These are phyloP conservation scores for Chlorokybus atmophyticus DNA, from an alignment of 139 green algal species.

Conservation along the genomic window DNA sequence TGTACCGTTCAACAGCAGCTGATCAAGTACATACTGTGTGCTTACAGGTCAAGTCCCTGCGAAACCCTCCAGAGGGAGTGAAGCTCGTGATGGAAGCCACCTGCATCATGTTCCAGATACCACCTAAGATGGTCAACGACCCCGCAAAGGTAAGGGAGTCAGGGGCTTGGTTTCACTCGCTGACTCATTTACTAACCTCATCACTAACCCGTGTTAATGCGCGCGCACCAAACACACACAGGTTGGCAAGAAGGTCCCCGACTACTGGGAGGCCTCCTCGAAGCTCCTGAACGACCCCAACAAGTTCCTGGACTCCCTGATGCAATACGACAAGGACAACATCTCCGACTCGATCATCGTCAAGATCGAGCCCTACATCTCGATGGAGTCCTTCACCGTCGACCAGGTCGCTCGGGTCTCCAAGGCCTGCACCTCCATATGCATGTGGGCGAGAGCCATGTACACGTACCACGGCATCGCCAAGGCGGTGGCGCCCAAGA, in stretches of 20 bases:
- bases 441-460: conserved; percentile 70
- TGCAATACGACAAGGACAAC: conserved; percentile 71
- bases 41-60: conserved; percentile 57
- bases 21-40: too few relatives aligned
- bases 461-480: conserved; percentile 66
- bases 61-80: conserved; percentile 52
- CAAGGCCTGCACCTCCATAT: conserved; percentile 76
- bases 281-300: conserved; percentile 55
- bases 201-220: too few relatives aligned
- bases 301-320: conserved; percentile 60
- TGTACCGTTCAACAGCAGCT: too few relatives aligned
- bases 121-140: conserved; percentile 67
- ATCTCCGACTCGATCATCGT: conserved; percentile 48
- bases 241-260: conserved; percentile 56
- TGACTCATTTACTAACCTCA: too few relatives aligned
- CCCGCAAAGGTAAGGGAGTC: conserved; percentile 36
- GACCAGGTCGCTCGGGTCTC: conserved; percentile 56
- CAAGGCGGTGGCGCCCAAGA: conserved; percentile 60
- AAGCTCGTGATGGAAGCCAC: conserved; percentile 65
- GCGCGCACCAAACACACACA: too few relatives aligned
- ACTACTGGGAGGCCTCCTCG: conserved; percentile 65
- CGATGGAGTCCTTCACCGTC: conserved; percentile 56
- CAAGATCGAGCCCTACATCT: conserved; percentile 46
- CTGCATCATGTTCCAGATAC: conserved; percentile 77
- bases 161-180: too few relatives aligned